Evolutionary conservation across 805 yeast species (phyloP).

Genomic region (Barnettozyma pratensis): DNA sequence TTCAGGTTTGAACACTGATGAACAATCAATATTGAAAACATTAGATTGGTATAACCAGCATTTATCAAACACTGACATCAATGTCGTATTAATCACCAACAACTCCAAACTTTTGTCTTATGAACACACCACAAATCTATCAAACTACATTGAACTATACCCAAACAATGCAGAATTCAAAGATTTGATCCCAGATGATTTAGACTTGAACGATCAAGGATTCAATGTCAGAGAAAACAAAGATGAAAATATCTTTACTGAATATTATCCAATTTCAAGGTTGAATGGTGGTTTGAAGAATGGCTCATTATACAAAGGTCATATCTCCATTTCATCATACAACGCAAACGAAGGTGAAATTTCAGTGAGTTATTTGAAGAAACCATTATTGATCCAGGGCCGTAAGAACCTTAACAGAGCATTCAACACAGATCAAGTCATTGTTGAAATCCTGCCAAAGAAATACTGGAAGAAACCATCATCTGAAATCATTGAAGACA

Average conservation of each 20-base stretch:
- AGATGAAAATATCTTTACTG: slow-evolving; percentile 48
- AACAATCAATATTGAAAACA: slow-evolving; percentile 75
- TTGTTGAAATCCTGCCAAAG: slow-evolving; percentile 83
- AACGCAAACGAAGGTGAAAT: slow-evolving; percentile 87
- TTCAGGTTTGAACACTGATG: slow-evolving; percentile 53
- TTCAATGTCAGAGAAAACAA: slow-evolving; percentile 15
- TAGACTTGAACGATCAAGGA: slow-evolving; percentile 25
- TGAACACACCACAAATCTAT: slow-evolving; percentile 37
- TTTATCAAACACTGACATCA: slow-evolving; percentile 38
- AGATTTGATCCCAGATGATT: slow-evolving; percentile 66
- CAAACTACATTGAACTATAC: slow-evolving; percentile 65
- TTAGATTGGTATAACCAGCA: slow-evolving; percentile 72
- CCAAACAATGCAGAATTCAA: slow-evolving; percentile 70
- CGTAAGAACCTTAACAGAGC: slow-evolving; percentile 83
- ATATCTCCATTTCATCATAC: slow-evolving; percentile 72
- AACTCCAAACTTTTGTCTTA: slow-evolving; percentile 46
- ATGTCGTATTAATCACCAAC: slow-evolving; percentile 63
- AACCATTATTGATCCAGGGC: slow-evolving; percentile 79
- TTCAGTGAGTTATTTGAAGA: slow-evolving; percentile 62
- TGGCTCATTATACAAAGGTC: slow-evolving; percentile 85
- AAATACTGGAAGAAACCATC: slow-evolving; percentile 87
- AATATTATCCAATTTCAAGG: slow-evolving; percentile 75
- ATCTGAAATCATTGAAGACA: slow-evolving; percentile 59
- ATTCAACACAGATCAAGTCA: slow-evolving; percentile 87
- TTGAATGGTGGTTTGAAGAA: slow-evolving; percentile 86